Conservation (phyloP, 78 protist genomes). For the Dictyostelium brefeldianum region DNA sequence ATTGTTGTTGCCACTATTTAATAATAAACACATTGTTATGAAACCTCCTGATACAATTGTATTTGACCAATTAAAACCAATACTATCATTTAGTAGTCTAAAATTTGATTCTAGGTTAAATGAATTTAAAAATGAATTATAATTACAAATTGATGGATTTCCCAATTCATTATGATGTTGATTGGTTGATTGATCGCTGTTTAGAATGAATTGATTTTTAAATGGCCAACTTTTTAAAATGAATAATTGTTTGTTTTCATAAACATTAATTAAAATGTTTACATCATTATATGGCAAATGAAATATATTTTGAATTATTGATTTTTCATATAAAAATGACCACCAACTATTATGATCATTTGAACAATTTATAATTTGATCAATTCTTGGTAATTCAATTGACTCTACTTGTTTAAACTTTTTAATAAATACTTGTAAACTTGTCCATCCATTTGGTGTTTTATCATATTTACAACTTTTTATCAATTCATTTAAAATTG, state of each 20-base stretch:
- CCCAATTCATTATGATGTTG: neutral
- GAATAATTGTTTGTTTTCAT: slow-evolving; percentile 11
- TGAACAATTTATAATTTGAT: slow-evolving; percentile 1
- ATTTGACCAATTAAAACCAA: slow-evolving; percentile 39
- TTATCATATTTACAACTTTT: slow-evolving; percentile 20
- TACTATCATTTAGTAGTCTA: neutral
- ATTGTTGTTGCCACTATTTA: neutral
- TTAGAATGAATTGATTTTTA: slow-evolving; percentile 26
- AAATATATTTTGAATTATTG: slow-evolving; percentile 44
- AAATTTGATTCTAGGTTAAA: neutral
- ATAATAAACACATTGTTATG: slow-evolving; percentile 15
- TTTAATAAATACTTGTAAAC: neutral
- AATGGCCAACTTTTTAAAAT: slow-evolving; percentile 28
- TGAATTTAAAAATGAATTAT: neutral
- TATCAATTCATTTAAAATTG: slow-evolving; percentile 12
- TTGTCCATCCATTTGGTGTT: slow-evolving; percentile 46
- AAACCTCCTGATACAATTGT: slow-evolving; percentile 16
- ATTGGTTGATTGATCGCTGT: neutral
- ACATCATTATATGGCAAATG: slow-evolving; percentile 2
- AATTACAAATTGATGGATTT: neutral
- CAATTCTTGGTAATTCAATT: neutral
- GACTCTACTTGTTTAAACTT: too few species aligned
- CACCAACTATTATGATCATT: slow-evolving; percentile 47
- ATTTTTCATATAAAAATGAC: slow-evolving; percentile 52
- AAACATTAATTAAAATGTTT: slow-evolving; percentile 30